A percentile compares a stretch with the other conserved stretches of the same genome.
Evolutionary conservation across 306 rosid genomes (phyloP).

Genomic region (Cucurbita pepo): DNA sequence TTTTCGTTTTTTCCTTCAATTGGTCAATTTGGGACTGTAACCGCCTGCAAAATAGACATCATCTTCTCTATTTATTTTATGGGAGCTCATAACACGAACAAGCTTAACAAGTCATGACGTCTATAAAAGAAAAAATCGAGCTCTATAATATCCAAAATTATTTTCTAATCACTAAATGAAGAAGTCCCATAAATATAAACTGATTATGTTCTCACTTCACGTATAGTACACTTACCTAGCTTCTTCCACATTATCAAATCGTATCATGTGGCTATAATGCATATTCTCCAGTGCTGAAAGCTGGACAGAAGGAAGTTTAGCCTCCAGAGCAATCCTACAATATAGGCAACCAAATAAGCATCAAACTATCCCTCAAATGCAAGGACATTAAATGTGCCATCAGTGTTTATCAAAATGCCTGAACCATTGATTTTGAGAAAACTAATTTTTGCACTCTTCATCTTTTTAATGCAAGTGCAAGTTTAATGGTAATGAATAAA

Average conservation of each 20-base stretch:
- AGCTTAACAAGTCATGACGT: not conserved
- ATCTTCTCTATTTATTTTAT: not conserved
- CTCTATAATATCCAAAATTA: conserved; percentile 2
- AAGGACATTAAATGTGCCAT: not conserved
- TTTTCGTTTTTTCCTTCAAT: conserved; percentile 29
- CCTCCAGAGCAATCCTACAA: conserved; percentile 66
- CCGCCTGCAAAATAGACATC: conserved; percentile 37
- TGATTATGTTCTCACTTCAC: not conserved
- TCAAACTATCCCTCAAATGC: conserved; percentile 12
- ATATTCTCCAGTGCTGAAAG: conserved; percentile 79
- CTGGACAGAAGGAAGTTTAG: conserved; percentile 46
- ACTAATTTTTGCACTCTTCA: not conserved
- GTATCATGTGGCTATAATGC: conserved; percentile 79
- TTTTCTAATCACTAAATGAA: not conserved
- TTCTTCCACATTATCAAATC: conserved; percentile 64
- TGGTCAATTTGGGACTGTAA: conserved; percentile 49
- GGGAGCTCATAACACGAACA: not conserved
- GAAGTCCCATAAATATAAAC: not conserved
- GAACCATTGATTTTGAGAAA: not conserved
- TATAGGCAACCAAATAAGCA: conserved; percentile 12
- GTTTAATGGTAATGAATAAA: not conserved
- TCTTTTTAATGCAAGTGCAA: not conserved
- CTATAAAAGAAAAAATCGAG: not conserved
- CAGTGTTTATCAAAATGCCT: not conserved
- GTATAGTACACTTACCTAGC: conserved; percentile 45